phyloP scores from a whole-genome alignment of 225 moss, liverwort and hornwort species.

The Neckera pumila region DNA sequence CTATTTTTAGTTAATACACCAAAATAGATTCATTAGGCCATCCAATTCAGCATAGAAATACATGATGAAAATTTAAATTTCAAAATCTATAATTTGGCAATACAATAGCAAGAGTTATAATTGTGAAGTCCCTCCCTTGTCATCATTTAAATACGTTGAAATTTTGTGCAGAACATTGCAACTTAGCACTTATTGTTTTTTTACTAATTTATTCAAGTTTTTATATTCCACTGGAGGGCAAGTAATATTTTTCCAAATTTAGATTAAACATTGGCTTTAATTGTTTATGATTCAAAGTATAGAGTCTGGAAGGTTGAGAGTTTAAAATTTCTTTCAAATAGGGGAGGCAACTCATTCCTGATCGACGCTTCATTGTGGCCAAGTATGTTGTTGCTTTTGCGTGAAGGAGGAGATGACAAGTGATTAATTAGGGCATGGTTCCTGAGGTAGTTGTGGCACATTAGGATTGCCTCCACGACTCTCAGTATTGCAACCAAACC shows the following conservation, averaged over 20 bases:
- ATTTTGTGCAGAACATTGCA: accelerated
- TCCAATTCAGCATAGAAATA: background rate
- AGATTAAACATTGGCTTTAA: background rate
- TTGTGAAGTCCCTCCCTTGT: too few relatives aligned
- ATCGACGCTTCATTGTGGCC: too few relatives aligned
- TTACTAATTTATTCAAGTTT: background rate
- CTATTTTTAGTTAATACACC: background rate
- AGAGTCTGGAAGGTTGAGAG: accelerated
- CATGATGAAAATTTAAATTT: background rate
- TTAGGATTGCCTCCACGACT: too few relatives aligned
- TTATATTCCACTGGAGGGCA: accelerated
- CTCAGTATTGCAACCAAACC: too few relatives aligned
- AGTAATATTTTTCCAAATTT: background rate
- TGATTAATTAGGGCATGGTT: too few relatives aligned
- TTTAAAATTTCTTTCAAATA: background rate
- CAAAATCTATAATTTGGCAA: background rate
- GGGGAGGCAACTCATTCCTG: too few relatives aligned
- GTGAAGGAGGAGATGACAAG: too few relatives aligned
- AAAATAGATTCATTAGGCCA: background rate
- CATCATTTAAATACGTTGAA: background rate
- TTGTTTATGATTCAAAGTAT: background rate
- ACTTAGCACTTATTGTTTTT: accelerated
- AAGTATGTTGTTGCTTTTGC: too few relatives aligned
- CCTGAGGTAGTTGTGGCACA: too few relatives aligned
- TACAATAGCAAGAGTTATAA: background rate